Conservation (phyloP, 257 asterid species). For the Solanum tarijense region DNA sequence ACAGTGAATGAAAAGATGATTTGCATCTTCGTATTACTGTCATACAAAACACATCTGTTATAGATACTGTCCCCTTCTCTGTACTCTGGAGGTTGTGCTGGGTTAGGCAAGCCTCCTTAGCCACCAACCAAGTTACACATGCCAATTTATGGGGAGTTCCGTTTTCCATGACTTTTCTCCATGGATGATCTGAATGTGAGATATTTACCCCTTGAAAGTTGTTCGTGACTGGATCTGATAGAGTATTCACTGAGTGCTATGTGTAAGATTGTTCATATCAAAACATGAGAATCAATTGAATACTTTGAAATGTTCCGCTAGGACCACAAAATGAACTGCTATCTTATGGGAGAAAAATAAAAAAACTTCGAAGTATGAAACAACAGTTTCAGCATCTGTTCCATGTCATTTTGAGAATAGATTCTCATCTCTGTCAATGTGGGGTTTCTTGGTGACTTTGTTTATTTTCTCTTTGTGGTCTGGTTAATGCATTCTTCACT, state of each 20-base stretch:
- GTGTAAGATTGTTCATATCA: neutral
- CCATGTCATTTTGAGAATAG: neutral
- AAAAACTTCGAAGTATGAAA: neutral
- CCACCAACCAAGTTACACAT: neutral
- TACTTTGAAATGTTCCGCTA: neutral
- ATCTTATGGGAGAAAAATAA: neutral
- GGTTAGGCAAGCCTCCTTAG: neutral
- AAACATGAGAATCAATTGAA: neutral
- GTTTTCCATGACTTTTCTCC: neutral
- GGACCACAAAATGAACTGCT: neutral
- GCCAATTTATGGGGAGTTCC: neutral
- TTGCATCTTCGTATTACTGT: neutral
- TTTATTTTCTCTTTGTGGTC: neutral
- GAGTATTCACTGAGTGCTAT: neutral
- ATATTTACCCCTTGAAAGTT: neutral
- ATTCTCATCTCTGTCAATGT: neutral
- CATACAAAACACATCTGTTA: neutral
- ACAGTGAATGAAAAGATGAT: neutral
- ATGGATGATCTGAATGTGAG: neutral
- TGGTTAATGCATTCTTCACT: neutral
- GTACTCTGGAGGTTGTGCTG: neutral
- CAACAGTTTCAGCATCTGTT: neutral
- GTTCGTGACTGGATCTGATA: neutral
- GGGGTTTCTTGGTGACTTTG: neutral
- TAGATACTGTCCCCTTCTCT: neutral